Evolutionary conservation across 768 basidiomycete genomes (phyloP).

Genomic region (Lactarius vividus): DNA sequence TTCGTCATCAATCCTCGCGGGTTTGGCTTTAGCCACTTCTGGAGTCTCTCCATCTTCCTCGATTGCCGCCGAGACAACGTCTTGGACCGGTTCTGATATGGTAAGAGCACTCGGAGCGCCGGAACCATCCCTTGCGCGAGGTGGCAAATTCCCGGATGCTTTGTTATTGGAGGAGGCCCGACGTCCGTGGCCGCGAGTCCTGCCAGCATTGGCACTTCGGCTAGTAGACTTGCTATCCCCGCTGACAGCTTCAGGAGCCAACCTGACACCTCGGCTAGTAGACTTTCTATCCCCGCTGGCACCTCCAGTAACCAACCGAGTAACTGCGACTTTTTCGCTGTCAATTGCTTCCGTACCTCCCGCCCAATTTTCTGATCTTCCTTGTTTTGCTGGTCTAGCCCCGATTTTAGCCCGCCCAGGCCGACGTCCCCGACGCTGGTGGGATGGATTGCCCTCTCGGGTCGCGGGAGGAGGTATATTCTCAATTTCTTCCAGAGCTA

Average conservation of each 20-base stretch:
- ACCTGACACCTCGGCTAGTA: neutral
- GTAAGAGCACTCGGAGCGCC: neutral
- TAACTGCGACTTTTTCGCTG: neutral
- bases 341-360: neutral
- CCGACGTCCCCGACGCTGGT: constrained; percentile 2
- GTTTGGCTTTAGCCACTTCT: constrained; percentile 10
- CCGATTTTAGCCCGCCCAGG: neutral
- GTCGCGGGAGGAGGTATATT: constrained; percentile 10
- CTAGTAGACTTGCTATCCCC: neutral
- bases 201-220: neutral
- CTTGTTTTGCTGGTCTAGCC: neutral
- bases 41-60: neutral
- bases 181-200: neutral
- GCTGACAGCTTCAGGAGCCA: neutral
- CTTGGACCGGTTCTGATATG: neutral
- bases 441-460: constrained; percentile 4
- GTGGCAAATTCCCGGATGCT: neutral
- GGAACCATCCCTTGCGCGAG: neutral
- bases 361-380: neutral
- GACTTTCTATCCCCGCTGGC: neutral
- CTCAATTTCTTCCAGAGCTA: constrained; percentile 4
- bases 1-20: neutral
- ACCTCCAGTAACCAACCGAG: neutral
- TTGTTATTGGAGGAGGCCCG: neutral
- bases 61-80: neutral